Evolutionary conservation across 139 green algal species (phyloP).

Genomic region (Chlamydomonas sphaeroides): DNA sequence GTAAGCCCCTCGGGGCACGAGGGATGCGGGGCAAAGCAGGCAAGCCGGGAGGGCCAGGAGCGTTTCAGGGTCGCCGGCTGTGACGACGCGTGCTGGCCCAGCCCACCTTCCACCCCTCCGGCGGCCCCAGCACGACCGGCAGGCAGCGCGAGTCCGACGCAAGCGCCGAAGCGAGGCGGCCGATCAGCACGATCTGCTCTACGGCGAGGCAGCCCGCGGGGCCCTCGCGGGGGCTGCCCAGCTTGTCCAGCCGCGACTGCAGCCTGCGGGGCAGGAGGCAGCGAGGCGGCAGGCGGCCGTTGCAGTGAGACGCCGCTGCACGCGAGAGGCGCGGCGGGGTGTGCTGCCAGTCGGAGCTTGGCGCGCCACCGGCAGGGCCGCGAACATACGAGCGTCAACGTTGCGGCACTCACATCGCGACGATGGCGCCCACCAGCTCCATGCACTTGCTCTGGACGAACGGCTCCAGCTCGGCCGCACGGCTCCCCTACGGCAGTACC

Average conservation of each 20-base stretch:
- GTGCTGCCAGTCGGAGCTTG: too few species aligned
- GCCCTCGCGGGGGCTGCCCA: slow-evolving; percentile 25
- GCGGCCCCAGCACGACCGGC: slow-evolving; percentile 42
- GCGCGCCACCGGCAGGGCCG: too few species aligned
- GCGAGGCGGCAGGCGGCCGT: too few species aligned
- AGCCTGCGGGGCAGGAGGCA: not conserved
- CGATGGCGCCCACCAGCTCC: slow-evolving; percentile 43
- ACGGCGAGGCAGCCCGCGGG: slow-evolving; percentile 31
- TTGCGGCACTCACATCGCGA: not conserved
- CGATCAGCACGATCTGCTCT: slow-evolving; percentile 72
- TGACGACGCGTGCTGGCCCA: too few species aligned
- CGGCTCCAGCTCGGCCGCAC: slow-evolving; percentile 66
- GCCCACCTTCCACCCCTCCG: slow-evolving; percentile 34
- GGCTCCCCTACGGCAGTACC: slow-evolving; percentile 40
- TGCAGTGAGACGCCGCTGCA: too few species aligned
- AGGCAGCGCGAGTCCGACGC: slow-evolving; percentile 38
- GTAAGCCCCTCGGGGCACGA: too few species aligned
- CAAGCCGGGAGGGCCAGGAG: too few species aligned
- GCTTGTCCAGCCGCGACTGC: slow-evolving; percentile 35
- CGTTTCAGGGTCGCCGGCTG: too few species aligned
- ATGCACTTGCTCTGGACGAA: slow-evolving; percentile 69
- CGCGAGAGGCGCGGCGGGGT: too few species aligned
- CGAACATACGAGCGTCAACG: too few species aligned
- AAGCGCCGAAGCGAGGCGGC: slow-evolving; percentile 53
- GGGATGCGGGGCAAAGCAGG: too few species aligned